A percentile compares a stretch with the other conserved stretches of the same genome.
Evolutionary conservation across 495 filamentous ascomycete genomes (phyloP).

Genomic region (Ramalina peruviana): DNA sequence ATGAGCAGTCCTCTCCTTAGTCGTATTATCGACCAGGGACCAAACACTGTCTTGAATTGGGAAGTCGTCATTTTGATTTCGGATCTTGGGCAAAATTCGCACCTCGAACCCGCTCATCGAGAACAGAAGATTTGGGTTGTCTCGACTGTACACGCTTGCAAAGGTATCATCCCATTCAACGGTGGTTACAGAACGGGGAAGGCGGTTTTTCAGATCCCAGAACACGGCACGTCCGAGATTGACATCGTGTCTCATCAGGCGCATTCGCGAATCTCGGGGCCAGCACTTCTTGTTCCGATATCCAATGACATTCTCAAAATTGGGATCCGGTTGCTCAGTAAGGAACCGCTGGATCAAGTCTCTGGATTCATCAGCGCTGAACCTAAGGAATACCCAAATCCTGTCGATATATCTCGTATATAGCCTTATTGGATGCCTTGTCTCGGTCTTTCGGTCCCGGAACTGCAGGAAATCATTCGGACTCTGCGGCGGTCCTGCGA

Average conservation of each 20-base stretch:
- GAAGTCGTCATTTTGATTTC: constrained; percentile 93
- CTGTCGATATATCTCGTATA: constrained; percentile 97
- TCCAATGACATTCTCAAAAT: constrained; percentile 98
- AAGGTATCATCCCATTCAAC: constrained; percentile 99
- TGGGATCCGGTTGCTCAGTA: constrained; percentile 96
- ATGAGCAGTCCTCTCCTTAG: constrained; percentile 93
- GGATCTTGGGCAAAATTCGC: constrained; percentile 87
- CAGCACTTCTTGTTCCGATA: constrained; percentile 99
- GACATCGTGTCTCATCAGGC: constrained; percentile 97
- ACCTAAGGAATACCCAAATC: constrained; percentile 96
- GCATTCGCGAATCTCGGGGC: constrained; percentile 95
- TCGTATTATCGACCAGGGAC: constrained; percentile 91
- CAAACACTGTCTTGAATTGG: constrained; percentile 95
- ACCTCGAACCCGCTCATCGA: constrained; percentile 99
- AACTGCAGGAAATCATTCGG: constrained; percentile 99
- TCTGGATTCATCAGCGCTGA: constrained; percentile 82
- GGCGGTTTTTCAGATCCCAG: constrained; percentile 96
- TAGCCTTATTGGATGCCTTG: constrained; percentile 82
- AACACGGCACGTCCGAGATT: constrained; percentile 97
- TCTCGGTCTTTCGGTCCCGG: constrained; percentile 79
- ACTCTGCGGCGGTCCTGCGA: constrained; percentile 88
- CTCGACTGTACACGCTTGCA: constrained; percentile 94
- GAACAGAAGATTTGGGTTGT: constrained; percentile 95
- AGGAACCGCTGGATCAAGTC: constrained; percentile 96
- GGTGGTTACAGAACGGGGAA: constrained; percentile 88